These are phyloP conservation scores for Cylindrotheca fusiformis DNA, from an alignment of 108 stramenopile genomes.

Conservation along the genomic window DNA sequence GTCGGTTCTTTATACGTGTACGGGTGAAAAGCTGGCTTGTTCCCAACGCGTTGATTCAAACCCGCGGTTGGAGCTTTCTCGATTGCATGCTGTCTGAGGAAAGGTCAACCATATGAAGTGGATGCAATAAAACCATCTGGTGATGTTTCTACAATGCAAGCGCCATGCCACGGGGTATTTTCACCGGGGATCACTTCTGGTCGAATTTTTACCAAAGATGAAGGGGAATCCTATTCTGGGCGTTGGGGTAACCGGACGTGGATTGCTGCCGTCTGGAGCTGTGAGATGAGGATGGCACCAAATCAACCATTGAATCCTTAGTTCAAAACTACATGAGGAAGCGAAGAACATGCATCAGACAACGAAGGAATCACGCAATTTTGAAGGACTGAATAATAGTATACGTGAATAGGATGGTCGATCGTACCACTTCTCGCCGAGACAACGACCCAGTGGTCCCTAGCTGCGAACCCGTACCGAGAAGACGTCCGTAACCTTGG, in stretches of 20 bases:
- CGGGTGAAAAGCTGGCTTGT: slow-evolving; percentile 63
- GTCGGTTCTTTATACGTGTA: slow-evolving; percentile 82
- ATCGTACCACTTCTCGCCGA: slow-evolving; percentile 84
- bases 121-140: slow-evolving; percentile 68
- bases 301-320: slow-evolving; percentile 56
- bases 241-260: slow-evolving; percentile 86
- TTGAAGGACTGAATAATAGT: slow-evolving; percentile 43
- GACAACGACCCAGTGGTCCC: slow-evolving; percentile 60
- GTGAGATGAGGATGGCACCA: too few relatives aligned
- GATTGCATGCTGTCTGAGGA: slow-evolving; percentile 36
- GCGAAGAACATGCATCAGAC: slow-evolving; percentile 44
- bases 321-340: slow-evolving; percentile 85
- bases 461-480: slow-evolving; percentile 70
- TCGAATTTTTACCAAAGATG: slow-evolving; percentile 33
- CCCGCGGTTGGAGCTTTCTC: slow-evolving; percentile 67
- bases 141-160: slow-evolving; percentile 27
- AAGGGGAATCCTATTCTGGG: slow-evolving; percentile 59
- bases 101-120: slow-evolving; percentile 29
- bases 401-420: slow-evolving; percentile 88
- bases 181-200: slow-evolving; percentile 51
- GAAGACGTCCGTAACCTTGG: slow-evolving; percentile 76
- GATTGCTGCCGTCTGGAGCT: slow-evolving; percentile 55
- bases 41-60: slow-evolving; percentile 62
- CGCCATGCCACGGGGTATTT: slow-evolving; percentile 59
- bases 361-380: slow-evolving; percentile 27